Evolutionary conservation across 2,329 filamentous ascomycete genomes (phyloP), one percentile per base, ranked within the genome.

Genomic region (Penicillium olsonii): DNA sequence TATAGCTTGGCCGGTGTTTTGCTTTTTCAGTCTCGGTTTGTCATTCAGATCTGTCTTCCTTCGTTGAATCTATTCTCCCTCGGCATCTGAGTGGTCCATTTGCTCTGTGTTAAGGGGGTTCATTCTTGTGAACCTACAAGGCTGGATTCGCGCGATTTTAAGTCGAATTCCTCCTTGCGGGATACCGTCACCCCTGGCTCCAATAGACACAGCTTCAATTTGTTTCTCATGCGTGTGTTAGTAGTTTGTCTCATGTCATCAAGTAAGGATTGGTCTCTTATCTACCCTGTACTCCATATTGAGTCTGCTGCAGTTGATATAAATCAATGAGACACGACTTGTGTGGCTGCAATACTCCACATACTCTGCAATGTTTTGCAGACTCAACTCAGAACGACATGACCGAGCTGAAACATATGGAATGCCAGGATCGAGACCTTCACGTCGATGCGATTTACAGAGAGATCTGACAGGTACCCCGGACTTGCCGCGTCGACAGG

Each of bases 1-100:
- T 48, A 22, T 51, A 46, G 43, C 56, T 59, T 58, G 54, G 58
- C 58, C 35, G 24, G 22, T 5, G 48, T 46, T 35, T 31, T 45
- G 20, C 39, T 51, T 56, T 42, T 37, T 37, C n/a, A 42, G 26
- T 27, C 14, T 35, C 39, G 19, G 39, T 18, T 38, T 15, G 24
- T 22, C 43, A 40, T 24, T 20, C 17, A 14, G 18, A 26, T 33
- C 10, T 39, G n/a, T 29, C 31, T 14, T 15, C 17, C 8, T 14
- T 31, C 14, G 9, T n/a, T n/a, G n/a, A n/a, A n/a, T n/a, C n/a
- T n/a, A n/a, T n/a, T n/a, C n/a, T n/a, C n/a, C n/a, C n/a, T n/a
- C n/a, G n/a, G n/a, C n/a, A n/a, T 26, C 38, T 15, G 15, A 29
- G 14, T 14, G n/a, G 22, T 12, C 12, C 24, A 6, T 24, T 8